Evolutionary conservation across 106 monocot genomes (phyloP), one percentile per base, ranked within the genome.

Genomic region (Acorus gramineus): DNA sequence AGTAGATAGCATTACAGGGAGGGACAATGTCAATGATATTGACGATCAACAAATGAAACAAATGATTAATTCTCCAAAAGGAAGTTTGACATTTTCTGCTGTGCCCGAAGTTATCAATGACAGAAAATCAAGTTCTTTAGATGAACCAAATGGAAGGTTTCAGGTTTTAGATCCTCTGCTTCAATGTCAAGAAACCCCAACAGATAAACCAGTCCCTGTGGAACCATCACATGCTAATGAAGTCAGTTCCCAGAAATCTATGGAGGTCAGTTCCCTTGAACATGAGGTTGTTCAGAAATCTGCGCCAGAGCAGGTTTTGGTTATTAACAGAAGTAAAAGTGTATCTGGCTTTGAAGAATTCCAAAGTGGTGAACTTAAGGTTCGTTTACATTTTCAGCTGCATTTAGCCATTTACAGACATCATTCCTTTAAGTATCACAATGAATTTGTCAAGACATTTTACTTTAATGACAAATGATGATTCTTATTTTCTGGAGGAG

Each of bases 401-500:
- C 28, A 28, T 28, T 28, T 28, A 28, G 28, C 28, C 28, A 28
- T 28, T 28, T 0, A 28, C 28, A 28, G 28, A 28, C 28, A 28
- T 28, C 1, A 28, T 28, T 28, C 28, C 28, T 28, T 28, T 28
- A 28, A 28, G 28, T 28, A 28, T 28, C 1, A 28, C 28, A 28
- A 28, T 28, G 28, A 28, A 28, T 28, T 28, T 28, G 28, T 28
- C 28, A 28, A 28, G 28, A 28, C 28, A 28, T 28, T 28, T 28
- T 28, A 1, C 42, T 50, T 42, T 43, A 58, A 66, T 56, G 55
- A 44, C 14, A n/a, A 8, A 65, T 53, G 50, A 46, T 5, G 2
- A 10, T 14, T 2, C 1, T 4, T 7, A n/a, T 66, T 64, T 57
- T 14, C 53, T 69, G 59, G 69, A 72, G 63, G 47, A 78, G 68